Conservation (phyloP, 345 rosid genomes). For the Linum usitatissimum region DNA sequence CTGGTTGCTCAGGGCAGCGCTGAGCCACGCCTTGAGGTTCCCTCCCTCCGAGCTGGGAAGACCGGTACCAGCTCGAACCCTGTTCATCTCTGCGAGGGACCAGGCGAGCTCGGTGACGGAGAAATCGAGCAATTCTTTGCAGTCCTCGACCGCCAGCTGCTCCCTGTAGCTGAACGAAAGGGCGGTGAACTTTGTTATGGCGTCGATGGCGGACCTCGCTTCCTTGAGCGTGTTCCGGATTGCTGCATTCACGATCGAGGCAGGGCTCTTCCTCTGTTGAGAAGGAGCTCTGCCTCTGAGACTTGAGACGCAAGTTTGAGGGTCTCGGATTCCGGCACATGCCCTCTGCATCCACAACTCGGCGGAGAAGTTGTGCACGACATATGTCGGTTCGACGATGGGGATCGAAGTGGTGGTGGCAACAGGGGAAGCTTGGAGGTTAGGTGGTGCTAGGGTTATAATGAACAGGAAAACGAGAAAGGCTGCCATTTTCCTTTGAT, state of each 20-base stretch:
- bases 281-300: slow-evolving; percentile 23
- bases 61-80: slow-evolving; percentile 35
- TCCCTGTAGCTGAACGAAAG: slow-evolving; percentile 63
- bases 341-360: slow-evolving; percentile 33
- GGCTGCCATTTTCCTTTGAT: slow-evolving; percentile 28
- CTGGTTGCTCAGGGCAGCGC: slow-evolving; percentile 26
- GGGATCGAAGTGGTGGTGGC: not conserved
- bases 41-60: slow-evolving; percentile 26
- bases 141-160: slow-evolving; percentile 72
- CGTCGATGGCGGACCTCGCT: slow-evolving; percentile 48
- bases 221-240: slow-evolving; percentile 48
- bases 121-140: slow-evolving; percentile 84
- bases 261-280: slow-evolving; percentile 19
- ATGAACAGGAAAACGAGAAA: slow-evolving; percentile 17
- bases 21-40: slow-evolving; percentile 36
- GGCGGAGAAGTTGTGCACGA: slow-evolving; percentile 24
- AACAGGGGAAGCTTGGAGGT: slow-evolving; percentile 23
- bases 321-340: slow-evolving; percentile 37
- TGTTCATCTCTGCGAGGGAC: slow-evolving; percentile 71
- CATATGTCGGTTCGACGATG: not conserved
- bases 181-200: slow-evolving; percentile 41
- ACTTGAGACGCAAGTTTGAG: slow-evolving; percentile 39
- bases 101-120: slow-evolving; percentile 89
- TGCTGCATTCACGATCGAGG: slow-evolving; percentile 52
- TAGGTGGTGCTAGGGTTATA: slow-evolving; percentile 26